phyloP scores from a whole-genome alignment of 1,139 yeast species.

The Saccharomyces hybrid region DNA sequence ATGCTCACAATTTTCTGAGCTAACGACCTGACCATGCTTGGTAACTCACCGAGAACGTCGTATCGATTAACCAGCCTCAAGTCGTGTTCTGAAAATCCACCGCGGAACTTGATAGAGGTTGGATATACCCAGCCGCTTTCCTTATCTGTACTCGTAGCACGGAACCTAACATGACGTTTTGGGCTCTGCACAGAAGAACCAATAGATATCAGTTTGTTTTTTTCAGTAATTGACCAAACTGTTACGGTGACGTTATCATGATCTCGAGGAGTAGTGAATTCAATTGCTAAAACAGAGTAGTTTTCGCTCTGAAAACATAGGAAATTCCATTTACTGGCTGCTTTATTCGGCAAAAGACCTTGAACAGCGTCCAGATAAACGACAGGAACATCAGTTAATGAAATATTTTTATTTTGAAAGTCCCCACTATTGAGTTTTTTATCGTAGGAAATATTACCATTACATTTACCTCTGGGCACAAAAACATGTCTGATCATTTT shows the following conservation, averaged over 20 bases:
- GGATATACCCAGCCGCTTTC: conserved; percentile 83
- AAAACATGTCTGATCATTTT: conserved; percentile 46
- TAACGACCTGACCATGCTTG: conserved; percentile 69
- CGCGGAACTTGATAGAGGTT: conserved; percentile 46
- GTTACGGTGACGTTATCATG: conserved; percentile 67
- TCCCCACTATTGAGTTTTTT: conserved; percentile 15
- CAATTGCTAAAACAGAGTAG: conserved; percentile 69
- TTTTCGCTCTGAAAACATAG: conserved; percentile 66
- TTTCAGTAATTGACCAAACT: conserved; percentile 58
- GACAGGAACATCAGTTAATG: conserved; percentile 41
- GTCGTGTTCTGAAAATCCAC: conserved; percentile 36
- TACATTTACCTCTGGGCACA: conserved; percentile 70
- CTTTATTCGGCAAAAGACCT: conserved; percentile 92
- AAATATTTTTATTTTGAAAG: conserved; percentile 15
- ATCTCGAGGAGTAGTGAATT: conserved; percentile 74
- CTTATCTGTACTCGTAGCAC: conserved; percentile 42
- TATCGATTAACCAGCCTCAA: conserved; percentile 67
- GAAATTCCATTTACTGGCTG: conserved; percentile 86
- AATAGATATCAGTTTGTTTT: conserved; percentile 49
- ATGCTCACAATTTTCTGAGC: conserved; percentile 82
- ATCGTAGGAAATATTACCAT: conserved; percentile 44
- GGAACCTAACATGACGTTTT: conserved; percentile 51
- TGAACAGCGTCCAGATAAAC: conserved; percentile 86
- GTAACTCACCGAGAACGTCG: conserved; percentile 87
- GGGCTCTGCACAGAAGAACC: conserved; percentile 29